These are phyloP conservation scores for Phalaenopsis aphrodite DNA, from an alignment of 106 monocot species.

Conservation along the genomic window DNA sequence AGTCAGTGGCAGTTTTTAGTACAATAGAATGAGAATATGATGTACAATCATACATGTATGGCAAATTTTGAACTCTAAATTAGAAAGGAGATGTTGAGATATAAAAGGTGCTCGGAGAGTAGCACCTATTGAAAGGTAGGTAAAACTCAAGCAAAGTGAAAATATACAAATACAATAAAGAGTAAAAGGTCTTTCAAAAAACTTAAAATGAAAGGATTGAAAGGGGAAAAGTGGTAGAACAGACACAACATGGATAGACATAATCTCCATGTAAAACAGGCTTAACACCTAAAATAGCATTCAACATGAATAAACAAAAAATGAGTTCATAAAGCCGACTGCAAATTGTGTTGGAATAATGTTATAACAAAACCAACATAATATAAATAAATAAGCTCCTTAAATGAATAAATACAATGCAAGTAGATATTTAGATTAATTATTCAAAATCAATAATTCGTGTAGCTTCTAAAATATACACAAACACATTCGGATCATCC, in stretches of 20 bases:
- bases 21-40: background rate
- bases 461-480: too few species aligned
- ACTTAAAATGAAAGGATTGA: background rate
- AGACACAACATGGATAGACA: background rate
- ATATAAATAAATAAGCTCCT: too few species aligned
- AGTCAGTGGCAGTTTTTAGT: background rate
- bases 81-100: background rate
- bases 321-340: background rate
- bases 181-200: background rate
- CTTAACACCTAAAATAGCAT: background rate
- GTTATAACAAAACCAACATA: background rate
- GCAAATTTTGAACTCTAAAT: background rate
- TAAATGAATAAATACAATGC: too few species aligned
- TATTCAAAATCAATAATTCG: too few species aligned
- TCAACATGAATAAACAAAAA: background rate
- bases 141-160: background rate
- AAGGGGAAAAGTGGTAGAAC: background rate
- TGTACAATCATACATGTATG: background rate
- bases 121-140: background rate
- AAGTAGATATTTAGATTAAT: too few species aligned
- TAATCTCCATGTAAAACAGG: background rate
- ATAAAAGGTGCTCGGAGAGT: background rate
- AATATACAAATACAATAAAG: background rate
- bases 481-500: too few species aligned
- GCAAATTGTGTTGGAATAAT: background rate